Evolutionary conservation across 2,329 filamentous ascomycete genomes (phyloP), one percentile per base, ranked within the genome.

Genomic region (Ophiostoma himal-ulmi): DNA sequence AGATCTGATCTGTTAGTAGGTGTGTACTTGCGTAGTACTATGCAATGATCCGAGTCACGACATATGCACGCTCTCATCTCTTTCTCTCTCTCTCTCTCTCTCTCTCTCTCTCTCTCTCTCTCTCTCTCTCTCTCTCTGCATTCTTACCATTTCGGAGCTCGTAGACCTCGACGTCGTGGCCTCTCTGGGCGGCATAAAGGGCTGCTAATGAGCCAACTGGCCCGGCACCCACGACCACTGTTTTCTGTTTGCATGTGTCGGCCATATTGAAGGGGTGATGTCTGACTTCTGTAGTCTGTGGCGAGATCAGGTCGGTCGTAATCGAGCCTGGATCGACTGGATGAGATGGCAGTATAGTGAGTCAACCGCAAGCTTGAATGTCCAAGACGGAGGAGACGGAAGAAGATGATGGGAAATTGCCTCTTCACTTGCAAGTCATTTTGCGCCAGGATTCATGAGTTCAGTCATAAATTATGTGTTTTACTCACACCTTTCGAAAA

Each of bases 151-250:
- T 88, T 77, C 95, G 88, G 75, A 99, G 82, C 80, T 99, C 95
- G 79, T 98, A 99, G 68, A 99, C 85, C 78, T 97, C 93, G 41
- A 99, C 95, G 76, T 94, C 83, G 79, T 96, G 89, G 62, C 94
- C 95, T 78, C 94, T 85, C 75, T 90, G 87, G 3, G 95, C 94
- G 69, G 95, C 94, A 82, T 98, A 99, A 6, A 99, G 82, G 62
- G 93, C 95, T 34, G 95, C 94, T 60, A 99, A 83, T 13, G 94
- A 92, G 54, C 95, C 95, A 8, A 99, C 95, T 0, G 95, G 95
- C 1, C 95, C 95, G 70, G 94, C 95, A 69, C 95, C 95, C 67
- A 99, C 90, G 66, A 99, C 86, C 26, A 96, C 85, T 70, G 91
- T 88, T 80, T 92, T 95, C 76, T 92, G 62, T 22, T 22, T 39